Evolutionary conservation across 352 stramenopile species (phyloP), one percentile per base, ranked within the genome.

Genomic region (Phytophthora pini): DNA sequence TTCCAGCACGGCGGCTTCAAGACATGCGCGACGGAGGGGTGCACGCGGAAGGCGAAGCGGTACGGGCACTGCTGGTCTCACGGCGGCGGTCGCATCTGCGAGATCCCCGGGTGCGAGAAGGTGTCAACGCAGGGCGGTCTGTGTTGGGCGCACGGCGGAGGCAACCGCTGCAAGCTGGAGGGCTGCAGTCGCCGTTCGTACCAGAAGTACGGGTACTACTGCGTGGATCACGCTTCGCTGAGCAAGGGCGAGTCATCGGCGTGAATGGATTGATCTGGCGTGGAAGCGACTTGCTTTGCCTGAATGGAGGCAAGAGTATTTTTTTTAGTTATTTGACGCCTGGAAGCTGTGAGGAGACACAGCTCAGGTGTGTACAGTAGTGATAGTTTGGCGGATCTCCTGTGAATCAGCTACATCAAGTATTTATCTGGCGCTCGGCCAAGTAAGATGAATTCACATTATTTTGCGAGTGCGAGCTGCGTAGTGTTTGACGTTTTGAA

Each of bases 31-130:
- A 78, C 79, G 10, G 77, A 86, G 24, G 72, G 77, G 20, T 92
- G 83, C 74, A 80, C 61, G 70, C 54, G 80, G 74, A 87, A 88
- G 57, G 80, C 83, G 50, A 90, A 90, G 65, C 80, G 80, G 4
- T 88, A 88, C 61, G 83, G 83, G 32, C 76, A 86, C 59, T 92
- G 83, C 68, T 90, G 81, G 75, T 88, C 83, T 38, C 83, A 92
- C 61, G 81, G 81, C 50, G 84, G 84, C 54, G 84, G 84, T 41
- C 75, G 74, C 56, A 86, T 88, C 61, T 92, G 84, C 56, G 72
- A 88, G 41, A 60, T 80, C 17, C 75, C 72, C 8, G 70, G 65
- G 13, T 92, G 83, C 68, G 61, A 68, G 67, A 90, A 88, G 61
- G 78, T 87, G 50, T 87, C 80, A 20, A 87, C 79, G 11, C 80